A percentile compares a stretch with the other conserved stretches of the same genome.
Conservation (phyloP, 2,329 filamentous ascomycete genomes). For the Beauveria bassiana region DNA sequence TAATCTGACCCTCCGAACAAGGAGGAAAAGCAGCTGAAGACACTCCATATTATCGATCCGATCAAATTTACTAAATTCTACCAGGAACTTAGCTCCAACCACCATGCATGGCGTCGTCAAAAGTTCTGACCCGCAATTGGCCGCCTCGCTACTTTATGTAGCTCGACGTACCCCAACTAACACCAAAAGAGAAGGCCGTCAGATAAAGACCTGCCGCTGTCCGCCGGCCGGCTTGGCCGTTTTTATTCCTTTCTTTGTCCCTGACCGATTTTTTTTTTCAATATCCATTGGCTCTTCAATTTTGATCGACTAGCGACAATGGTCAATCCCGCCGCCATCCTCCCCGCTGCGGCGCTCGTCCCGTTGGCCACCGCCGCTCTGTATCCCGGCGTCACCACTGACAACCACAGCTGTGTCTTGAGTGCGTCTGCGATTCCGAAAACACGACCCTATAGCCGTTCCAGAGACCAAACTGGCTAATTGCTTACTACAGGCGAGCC, state of each 20-base stretch:
- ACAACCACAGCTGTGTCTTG: slow-evolving; percentile 51
- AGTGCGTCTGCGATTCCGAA: slow-evolving; percentile 21
- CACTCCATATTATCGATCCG: background rate
- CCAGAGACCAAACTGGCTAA: background rate
- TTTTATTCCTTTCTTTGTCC: background rate
- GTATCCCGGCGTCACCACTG: slow-evolving; percentile 36
- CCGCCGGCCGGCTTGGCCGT: background rate
- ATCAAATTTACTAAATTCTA: background rate
- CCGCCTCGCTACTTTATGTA: background rate
- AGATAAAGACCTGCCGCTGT: background rate
- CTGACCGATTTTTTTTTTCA: background rate
- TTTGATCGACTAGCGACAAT: slow-evolving; percentile 15
- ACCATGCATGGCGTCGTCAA: background rate
- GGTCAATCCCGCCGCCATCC: slow-evolving; percentile 17
- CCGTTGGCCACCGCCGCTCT: slow-evolving; percentile 28
- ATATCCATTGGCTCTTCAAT: background rate
- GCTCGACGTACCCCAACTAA: background rate
- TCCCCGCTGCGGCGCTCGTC: slow-evolving; percentile 20
- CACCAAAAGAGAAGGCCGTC: slow-evolving; percentile 8
- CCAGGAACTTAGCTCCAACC: background rate
- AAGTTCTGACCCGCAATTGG: slow-evolving; percentile 6
- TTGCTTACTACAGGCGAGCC: slow-evolving; percentile 17
- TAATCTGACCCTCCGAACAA: background rate
- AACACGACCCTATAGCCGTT: background rate
- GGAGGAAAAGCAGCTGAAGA: background rate